Conservation (phyloP, 257 asterid species). For the Ballota nigra region DNA sequence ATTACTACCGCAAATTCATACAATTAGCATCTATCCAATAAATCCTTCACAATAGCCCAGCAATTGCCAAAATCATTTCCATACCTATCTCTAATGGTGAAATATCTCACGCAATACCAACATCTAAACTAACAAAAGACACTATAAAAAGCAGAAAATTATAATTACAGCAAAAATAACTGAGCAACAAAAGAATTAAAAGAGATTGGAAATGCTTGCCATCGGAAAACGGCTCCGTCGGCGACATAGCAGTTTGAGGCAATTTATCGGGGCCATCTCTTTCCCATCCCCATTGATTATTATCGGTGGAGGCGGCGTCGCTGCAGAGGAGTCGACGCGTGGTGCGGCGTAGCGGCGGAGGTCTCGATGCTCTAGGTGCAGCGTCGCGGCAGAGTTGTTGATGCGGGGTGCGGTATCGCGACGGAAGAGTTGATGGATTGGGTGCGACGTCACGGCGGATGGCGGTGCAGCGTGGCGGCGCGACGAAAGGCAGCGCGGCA, state of each 20-base stretch:
- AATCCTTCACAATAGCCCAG: background rate
- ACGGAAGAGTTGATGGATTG: no score
- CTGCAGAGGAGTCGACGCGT: no score
- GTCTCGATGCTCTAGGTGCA: no score
- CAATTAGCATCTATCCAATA: background rate
- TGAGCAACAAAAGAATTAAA: background rate
- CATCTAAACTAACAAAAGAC: background rate
- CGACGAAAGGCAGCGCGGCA: no score
- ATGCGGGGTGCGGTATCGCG: no score
- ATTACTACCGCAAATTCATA: background rate
- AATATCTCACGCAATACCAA: background rate
- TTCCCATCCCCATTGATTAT: conserved; percentile 74
- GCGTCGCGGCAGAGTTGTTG: no score
- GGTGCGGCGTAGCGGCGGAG: no score
- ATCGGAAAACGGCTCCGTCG: conserved; percentile 53
- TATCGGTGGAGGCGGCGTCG: no score
- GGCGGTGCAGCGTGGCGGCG: no score
- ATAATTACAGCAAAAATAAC: background rate
- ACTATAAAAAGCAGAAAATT: background rate
- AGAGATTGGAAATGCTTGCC: conserved; percentile 29
- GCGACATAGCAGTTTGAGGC: conserved; percentile 62
- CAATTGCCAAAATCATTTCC: background rate
- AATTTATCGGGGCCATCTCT: conserved; percentile 49
- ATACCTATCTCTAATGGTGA: background rate
- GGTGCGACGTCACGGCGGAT: no score